These are phyloP conservation scores for Paecilomyces formosus DNA, from an alignment of 2,329 filamentous ascomycete genomes.

Conservation along the genomic window DNA sequence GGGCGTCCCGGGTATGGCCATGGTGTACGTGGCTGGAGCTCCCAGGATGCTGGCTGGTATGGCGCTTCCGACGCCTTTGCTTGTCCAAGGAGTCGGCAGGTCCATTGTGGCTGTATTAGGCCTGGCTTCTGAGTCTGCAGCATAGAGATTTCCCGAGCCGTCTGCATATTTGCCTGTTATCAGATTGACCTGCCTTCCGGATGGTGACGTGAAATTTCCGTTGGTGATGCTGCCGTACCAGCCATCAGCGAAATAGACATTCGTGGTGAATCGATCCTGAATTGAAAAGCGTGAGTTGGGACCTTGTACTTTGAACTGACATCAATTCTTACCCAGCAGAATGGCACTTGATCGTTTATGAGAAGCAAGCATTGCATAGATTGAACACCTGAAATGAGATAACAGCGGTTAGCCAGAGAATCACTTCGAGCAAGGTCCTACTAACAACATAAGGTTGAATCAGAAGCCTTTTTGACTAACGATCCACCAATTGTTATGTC, in stretches of 20 bases:
- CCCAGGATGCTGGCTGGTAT: slow-evolving; percentile 38
- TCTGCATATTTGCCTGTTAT: slow-evolving; percentile 2
- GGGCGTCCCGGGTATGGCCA: background rate
- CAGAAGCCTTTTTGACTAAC: background rate
- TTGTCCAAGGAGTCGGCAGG: slow-evolving; percentile 40
- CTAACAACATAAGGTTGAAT: background rate
- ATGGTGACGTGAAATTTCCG: slow-evolving; percentile 1
- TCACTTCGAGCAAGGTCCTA: background rate
- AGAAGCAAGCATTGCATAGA: background rate
- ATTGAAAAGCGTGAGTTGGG: background rate
- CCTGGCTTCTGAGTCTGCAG: slow-evolving; percentile 17
- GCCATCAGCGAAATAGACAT: slow-evolving; percentile 2
- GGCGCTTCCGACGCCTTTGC: slow-evolving; percentile 37
- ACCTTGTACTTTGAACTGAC: too few relatives aligned
- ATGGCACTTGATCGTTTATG: background rate
- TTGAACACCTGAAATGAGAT: background rate
- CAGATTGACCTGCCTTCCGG: background rate
- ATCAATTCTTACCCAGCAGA: slow-evolving; percentile 1
- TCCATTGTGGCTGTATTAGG: slow-evolving; percentile 39
- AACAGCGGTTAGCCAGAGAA: background rate
- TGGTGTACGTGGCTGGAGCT: background rate
- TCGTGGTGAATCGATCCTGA: slow-evolving; percentile 1
- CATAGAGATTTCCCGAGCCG: slow-evolving; percentile 2
- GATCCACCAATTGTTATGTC: background rate
- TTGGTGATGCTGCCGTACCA: slow-evolving; percentile 4